A percentile compares a stretch with the other conserved stretches of the same genome.
Conservation (phyloP, 2,329 filamentous ascomycete genomes). For the Decorospora gaudefroyi region DNA sequence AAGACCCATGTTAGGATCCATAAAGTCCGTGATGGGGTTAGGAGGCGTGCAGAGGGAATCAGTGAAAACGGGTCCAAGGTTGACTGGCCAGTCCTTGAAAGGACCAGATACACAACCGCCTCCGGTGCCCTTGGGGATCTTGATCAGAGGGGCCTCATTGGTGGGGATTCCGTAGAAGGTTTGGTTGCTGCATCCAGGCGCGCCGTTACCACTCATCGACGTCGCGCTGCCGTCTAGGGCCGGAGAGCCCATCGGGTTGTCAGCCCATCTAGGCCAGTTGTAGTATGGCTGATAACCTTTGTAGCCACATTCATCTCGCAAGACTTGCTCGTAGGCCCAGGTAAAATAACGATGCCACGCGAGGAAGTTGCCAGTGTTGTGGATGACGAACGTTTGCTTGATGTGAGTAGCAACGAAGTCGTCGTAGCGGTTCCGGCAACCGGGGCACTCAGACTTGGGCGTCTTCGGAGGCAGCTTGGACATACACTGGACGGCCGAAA, state of each 20-base stretch:
- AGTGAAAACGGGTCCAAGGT: constrained; percentile 55
- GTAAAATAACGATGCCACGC: constrained; percentile 38
- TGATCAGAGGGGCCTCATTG: constrained; percentile 31
- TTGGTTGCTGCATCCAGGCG: constrained; percentile 28
- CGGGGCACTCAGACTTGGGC: constrained; percentile 32
- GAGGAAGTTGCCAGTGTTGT: constrained; percentile 38
- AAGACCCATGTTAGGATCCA: constrained; percentile 31
- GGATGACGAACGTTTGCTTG: constrained; percentile 35
- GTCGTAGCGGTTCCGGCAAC: constrained; percentile 37
- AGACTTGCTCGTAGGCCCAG: constrained; percentile 35
- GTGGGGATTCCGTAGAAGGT: constrained; percentile 33
- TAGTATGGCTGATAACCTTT: constrained; percentile 40
- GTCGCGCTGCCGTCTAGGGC: constrained; percentile 60
- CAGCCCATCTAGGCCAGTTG: constrained; percentile 37
- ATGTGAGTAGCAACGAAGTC: constrained; percentile 42
- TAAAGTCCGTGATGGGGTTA: constrained; percentile 36
- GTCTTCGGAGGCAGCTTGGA: constrained; percentile 29
- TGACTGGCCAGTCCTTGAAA: constrained; percentile 53
- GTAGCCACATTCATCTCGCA: constrained; percentile 38
- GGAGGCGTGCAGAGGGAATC: constrained; percentile 34
- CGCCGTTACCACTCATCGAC: constrained; percentile 54
- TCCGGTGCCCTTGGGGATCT: constrained; percentile 56
- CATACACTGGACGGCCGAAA: constrained; percentile 40
- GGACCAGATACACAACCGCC: constrained; percentile 61
- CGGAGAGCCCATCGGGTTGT: constrained; percentile 50